phyloP scores from a whole-genome alignment of 23 red algal species.

The Gracilaria vermiculophylla region DNA sequence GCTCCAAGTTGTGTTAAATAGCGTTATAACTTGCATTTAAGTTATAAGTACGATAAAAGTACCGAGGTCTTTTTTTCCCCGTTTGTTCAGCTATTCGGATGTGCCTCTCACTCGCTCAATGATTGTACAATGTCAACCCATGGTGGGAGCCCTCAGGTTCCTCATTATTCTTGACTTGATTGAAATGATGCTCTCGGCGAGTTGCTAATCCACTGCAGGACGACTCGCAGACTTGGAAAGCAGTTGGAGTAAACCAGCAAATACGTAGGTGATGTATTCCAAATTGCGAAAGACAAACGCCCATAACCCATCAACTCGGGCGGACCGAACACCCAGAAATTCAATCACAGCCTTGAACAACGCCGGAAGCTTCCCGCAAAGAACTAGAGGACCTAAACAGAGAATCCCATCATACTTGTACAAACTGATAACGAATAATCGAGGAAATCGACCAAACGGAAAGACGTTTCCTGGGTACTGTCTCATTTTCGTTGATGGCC shows the following conservation, averaged over 20 bases:
- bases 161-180: too few species aligned
- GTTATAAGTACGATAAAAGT: too few species aligned
- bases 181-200: too few species aligned
- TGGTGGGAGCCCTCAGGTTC: background rate
- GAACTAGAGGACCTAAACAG: conserved; percentile 38
- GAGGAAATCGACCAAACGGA: conserved; percentile 41
- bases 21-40: too few species aligned
- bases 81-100: too few species aligned
- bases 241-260: background rate
- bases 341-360: conserved; percentile 42
- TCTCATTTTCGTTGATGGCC: background rate
- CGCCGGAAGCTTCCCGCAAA: conserved; percentile 27
- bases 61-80: too few species aligned
- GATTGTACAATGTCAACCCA: too few species aligned
- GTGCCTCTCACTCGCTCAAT: too few species aligned
- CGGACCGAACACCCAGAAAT: conserved; percentile 23
- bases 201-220: background rate
- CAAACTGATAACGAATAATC: conserved; percentile 54
- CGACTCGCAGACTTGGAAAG: background rate
- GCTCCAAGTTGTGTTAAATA: too few species aligned
- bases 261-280: background rate
- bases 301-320: background rate
- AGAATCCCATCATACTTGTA: conserved; percentile 58
- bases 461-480: conserved; percentile 37
- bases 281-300: background rate